A percentile compares a stretch with the other conserved stretches of the same genome.
phyloP scores from a whole-genome alignment of 805 yeast species.

The Monosporozyma yasuniensis region DNA sequence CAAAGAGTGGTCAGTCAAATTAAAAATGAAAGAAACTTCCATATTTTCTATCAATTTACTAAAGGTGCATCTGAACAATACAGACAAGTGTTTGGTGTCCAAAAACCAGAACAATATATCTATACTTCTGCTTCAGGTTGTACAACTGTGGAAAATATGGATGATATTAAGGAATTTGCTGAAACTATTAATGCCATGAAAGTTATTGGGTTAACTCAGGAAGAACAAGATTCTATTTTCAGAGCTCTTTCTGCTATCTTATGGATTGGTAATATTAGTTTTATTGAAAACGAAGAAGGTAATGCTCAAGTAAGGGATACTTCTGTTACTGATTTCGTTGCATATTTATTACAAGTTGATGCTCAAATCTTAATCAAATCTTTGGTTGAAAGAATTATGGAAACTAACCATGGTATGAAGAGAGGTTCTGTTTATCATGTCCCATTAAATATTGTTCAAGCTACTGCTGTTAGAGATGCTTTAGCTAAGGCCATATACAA shows the following conservation, averaged over 20 bases:
- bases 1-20: conserved; percentile 96
- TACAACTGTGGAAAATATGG: conserved; percentile 75
- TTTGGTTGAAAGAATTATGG: conserved; percentile 72
- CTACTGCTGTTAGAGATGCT: conserved; percentile 91
- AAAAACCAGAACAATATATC: conserved; percentile 84
- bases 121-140: conserved; percentile 86
- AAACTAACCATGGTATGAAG: conserved; percentile 80
- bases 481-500: conserved; percentile 89
- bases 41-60: conserved; percentile 91
- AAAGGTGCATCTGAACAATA: conserved; percentile 82
- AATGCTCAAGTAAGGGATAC: conserved; percentile 74
- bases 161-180: conserved; percentile 68
- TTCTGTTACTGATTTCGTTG: conserved; percentile 90
- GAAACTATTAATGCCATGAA: conserved; percentile 84
- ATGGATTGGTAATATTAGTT: conserved; percentile 92
- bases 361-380: conserved; percentile 57
- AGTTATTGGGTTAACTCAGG: conserved; percentile 70
- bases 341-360: conserved; percentile 78
- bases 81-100: conserved; percentile 80
- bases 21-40: conserved; percentile 88
- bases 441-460: conserved; percentile 86
- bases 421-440: conserved; percentile 92
- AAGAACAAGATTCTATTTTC: conserved; percentile 86
- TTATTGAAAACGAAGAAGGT: conserved; percentile 79
- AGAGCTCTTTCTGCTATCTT: conserved; percentile 73